Evolutionary conservation across 257 asterid species (phyloP), one percentile per base, ranked within the genome.

Genomic region (Prunella vulgaris): DNA sequence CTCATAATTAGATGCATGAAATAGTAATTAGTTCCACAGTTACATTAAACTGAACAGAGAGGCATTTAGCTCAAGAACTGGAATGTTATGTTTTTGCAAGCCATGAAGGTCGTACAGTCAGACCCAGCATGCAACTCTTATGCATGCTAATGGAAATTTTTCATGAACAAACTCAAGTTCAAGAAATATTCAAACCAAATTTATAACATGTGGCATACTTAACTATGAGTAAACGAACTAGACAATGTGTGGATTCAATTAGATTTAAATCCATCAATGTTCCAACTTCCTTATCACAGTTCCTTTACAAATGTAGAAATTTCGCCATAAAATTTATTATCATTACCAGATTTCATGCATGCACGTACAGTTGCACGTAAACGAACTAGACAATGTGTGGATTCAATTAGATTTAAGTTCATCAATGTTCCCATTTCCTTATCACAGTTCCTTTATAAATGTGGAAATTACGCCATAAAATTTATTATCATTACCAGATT

Each of bases 261-360:
- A 49, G 7, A 10, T 21, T 49, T 30, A 67, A 22, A 30, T 28
- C 24, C 53, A 58, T 18, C 27, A 8, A 7, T 1, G 35, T 27
- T 72, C 58, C 72, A 15, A 46, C 58, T 60, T 51, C 30, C 60
- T 32, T 14, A 44, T 18, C 46, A 21, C 21, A 20, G 52, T 18
- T 42, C 38, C 18, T 46, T 49, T 3, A 3, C 13, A 9, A 21
- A 51, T 51, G 28, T 25, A 18, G 44, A 51, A 38, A 33, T 15
- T 69, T 57, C 49, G 27, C 14, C 12, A 49, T 57, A n/a, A 54
- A 42, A 30, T 33, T 17, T 57, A 30, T 59, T 32, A 60, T 14
- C 62, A 13, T 67, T 25, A 65, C 60, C 62, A 76, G 74, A 20
- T 73, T 52, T 59, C 62, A 68, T 72, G 57, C 38, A 71, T 56